Base-by-base conservation (phyloP, 2,329 filamentous ascomycete genomes). In the Claviceps spartinae region DNA sequence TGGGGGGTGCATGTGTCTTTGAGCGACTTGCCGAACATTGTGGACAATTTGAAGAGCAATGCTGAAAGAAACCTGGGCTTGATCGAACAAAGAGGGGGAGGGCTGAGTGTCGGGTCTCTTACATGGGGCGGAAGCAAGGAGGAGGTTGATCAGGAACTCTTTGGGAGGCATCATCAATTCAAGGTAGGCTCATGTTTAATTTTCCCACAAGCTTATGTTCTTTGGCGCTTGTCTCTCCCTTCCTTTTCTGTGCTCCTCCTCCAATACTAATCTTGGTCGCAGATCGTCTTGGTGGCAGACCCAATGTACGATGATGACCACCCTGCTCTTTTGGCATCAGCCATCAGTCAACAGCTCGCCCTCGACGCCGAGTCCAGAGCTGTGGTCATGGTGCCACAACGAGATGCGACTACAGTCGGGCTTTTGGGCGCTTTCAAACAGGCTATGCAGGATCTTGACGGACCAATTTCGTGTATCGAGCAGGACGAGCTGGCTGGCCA, bases 291-390 rank as follows among this genome's bases (percentile, higher is more conserved):
- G 2, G 88, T 82, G 2, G 88, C 91, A 2, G 93, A 98, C 65
- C 79, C 88, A 0, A 72, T 98, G 20, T 97, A 97, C 67, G 88
- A 90, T 46, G 77, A 89, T 48, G 77, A 86, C 4, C 93, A 97
- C 62, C 88, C 91, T 0, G 68, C 66, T 3, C 78, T 93, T 61
- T 76, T 97, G 22, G 81, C 83, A 0, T 73, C 81, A 14, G 83
- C 86, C 14, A 82, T 97, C 45, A 68, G 74, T 9, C 69, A 76
- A 41, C 88, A 89, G 68, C 72, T 96, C 11, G 75, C 75, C 8
- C 67, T 72, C 14, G 72, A 72, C 3, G 52, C 65, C 0, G 69
- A 76, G 30, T 79, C 87, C 2, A 76, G 85, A 38, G 84, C 85
- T 1, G 73, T 96, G 11, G 71, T 93, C 45, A 91, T 95, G 70